A percentile compares a stretch with the other conserved stretches of the same genome.
phyloP scores from a whole-genome alignment of 2,329 filamentous ascomycete genomes.

The Trichoderma sp. region DNA sequence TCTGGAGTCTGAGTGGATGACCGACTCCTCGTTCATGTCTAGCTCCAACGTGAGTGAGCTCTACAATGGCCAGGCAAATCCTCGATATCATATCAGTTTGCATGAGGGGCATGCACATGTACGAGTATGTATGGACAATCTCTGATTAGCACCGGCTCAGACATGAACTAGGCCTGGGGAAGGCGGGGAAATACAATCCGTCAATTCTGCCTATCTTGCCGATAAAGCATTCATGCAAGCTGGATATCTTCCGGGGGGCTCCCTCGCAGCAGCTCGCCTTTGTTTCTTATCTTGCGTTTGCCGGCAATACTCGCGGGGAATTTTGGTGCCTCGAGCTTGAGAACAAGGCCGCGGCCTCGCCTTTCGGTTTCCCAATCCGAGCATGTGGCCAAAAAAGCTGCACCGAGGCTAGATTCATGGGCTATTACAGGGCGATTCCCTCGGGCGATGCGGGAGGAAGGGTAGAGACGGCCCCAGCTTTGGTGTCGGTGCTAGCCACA shows the following conservation, averaged over 20 bases:
- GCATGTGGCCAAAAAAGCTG: not conserved
- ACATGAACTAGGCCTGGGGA: conserved; percentile 5
- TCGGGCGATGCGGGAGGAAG: not conserved
- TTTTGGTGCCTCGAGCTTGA: not conserved
- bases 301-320: conserved; percentile 11
- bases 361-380: not conserved
- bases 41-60: not conserved
- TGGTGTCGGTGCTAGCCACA: not conserved
- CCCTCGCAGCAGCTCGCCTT: not conserved
- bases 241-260: conserved; percentile 1
- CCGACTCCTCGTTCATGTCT: not conserved
- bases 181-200: conserved; percentile 16
- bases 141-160: conserved; percentile 2
- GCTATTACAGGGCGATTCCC: not conserved
- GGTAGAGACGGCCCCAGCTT: not conserved
- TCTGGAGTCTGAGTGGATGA: not conserved
- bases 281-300: conserved; percentile 4
- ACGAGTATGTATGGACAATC: not conserved
- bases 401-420: not conserved
- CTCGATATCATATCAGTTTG: not conserved
- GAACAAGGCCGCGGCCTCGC: not conserved
- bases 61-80: not conserved
- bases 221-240: conserved; percentile 1
- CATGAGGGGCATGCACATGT: not conserved
- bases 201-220: conserved; percentile 18